Evolutionary conservation across 257 asterid species (phyloP), one percentile per base, ranked within the genome.

Genomic region (Galeopsis tetrahit): DNA sequence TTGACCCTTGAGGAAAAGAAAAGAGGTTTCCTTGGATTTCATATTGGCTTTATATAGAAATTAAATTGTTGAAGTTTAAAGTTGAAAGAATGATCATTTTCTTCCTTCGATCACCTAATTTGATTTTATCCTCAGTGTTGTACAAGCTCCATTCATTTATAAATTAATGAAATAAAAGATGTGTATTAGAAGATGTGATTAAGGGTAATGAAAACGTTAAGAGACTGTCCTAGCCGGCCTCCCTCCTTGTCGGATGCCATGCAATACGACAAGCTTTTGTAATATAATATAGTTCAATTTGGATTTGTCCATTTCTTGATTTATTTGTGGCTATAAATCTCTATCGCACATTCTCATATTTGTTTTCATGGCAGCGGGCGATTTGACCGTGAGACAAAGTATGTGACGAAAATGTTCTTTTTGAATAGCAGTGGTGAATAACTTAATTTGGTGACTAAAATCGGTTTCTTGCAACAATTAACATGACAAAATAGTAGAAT

Each of bases 141-240:
- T 34, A 55, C 56, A 46, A 21, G 17, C 44, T 63, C 10, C 66
- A 52, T 57, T 66, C 28, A 63, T 58, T 44, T 53, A 11, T 33
- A 71, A 39, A 3, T 34, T 10, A 48, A 34, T 36, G 31, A 63
- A 52, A 17, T 61, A 14, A 51, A 35, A 68, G 70, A 67, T 66
- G 8, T 66, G 8, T 68, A 49, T 36, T 42, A 43, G 11, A 55
- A 75, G 68, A 73, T 39, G 17, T 75, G 69, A 58, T 40, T 65
- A 65, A 39, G 42, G 69, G 56, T 39, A 58, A 69, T 46, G 82
- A 80, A 86, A 86, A 66, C 73, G 87, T 85, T 80, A 81, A 78
- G 75, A 69, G 65, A 85, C 81, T 81, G 88, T 70, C 86, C 56
- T 73, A 81, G 96, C 96, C 94, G 94, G 90, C 92, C 89, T 15